These are phyloP conservation scores for Parasitella parasitica DNA, from an alignment of 371 early-diverging fungal genomes.

Conservation along the genomic window DNA sequence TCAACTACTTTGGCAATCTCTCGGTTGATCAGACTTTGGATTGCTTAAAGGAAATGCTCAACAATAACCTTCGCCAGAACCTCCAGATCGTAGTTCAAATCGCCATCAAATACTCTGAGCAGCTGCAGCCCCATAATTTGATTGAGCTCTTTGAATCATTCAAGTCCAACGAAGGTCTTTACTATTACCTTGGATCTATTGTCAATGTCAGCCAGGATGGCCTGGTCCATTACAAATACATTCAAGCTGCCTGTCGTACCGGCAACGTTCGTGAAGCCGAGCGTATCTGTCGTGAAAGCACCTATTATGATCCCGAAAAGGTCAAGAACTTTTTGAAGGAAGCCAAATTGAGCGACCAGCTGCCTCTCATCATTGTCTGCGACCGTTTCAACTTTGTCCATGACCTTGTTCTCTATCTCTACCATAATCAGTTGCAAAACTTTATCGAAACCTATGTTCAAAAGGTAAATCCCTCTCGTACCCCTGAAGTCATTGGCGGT, in stretches of 20 bases:
- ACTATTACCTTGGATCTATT: slow-evolving; percentile 92
- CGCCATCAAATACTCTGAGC: slow-evolving; percentile 95
- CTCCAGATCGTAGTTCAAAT: slow-evolving; percentile 93
- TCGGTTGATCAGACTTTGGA: slow-evolving; percentile 94
- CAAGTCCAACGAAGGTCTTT: slow-evolving; percentile 92
- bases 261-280: slow-evolving; percentile 98
- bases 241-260: slow-evolving; percentile 91
- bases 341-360: slow-evolving; percentile 90
- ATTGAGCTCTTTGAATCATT: slow-evolving; percentile 89
- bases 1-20: slow-evolving; percentile 90
- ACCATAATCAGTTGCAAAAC: slow-evolving; percentile 89
- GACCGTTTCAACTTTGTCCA: slow-evolving; percentile 97
- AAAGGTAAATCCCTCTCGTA: slow-evolving; percentile 92
- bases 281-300: slow-evolving; percentile 94
- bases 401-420: slow-evolving; percentile 93
- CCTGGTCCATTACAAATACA: slow-evolving; percentile 97
- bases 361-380: slow-evolving; percentile 97
- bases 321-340: slow-evolving; percentile 99
- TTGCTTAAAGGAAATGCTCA: slow-evolving; percentile 88
- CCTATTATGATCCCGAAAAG: slow-evolving; percentile 93
- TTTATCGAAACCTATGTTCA: slow-evolving; percentile 98
- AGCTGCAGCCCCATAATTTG: slow-evolving; percentile 83
- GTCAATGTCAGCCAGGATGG: slow-evolving; percentile 94
- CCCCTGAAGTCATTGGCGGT: slow-evolving; percentile 96
- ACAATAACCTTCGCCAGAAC: slow-evolving; percentile 88